Base-by-base conservation (phyloP, 2,329 filamentous ascomycete species). In the Macrophomina pseudophaseolina region DNA sequence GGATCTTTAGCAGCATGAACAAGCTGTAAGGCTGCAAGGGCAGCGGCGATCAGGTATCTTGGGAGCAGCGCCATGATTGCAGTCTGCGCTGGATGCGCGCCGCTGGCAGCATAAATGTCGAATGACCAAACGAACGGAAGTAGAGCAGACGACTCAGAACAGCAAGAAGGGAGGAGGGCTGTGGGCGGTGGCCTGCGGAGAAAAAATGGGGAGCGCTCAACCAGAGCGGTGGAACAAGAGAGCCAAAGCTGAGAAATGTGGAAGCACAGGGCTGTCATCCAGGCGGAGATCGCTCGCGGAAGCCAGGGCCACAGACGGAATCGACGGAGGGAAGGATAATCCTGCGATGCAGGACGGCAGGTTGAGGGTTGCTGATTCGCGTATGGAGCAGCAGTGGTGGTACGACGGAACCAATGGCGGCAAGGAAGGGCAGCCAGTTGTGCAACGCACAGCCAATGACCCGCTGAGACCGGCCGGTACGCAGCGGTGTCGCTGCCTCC, bases 1-100 rank as follows among this genome's bases (percentile, higher is more conserved):
- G 85, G 85, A 71, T 88, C 81, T 66, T 82, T 73, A 53, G 68
- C 63, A 18, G 68, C 64, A 33, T 68, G 63, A 58, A 77, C 74
- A 32, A 73, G 71, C 16, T 74, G 74, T 30, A 35, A 66, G 18
- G 71, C 69, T 63, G 73, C 68, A 64, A 79, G 70, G 66, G 66
- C 73, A 68, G 73, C 67, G 58, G 70, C 71, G 68, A 71, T 70
- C 66, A 78, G 44, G 38, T 75, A 68, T 68, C 69, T 71, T 68
- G 68, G 67, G 65, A 72, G 64, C 66, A 71, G 71, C 70, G 74
- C 71, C 76, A 79, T 79, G 70, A 67, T 66, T 64, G 68, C 71
- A 67, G 69, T 72, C 72, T 75, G 75, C 67, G 72, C 74, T 59
- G 52, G 46, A 33, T 59, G 42, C 35, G 53, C 52, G 48, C 54